Base-by-base conservation (phyloP, 306 rosid species). In the Quillaja saponaria region DNA sequence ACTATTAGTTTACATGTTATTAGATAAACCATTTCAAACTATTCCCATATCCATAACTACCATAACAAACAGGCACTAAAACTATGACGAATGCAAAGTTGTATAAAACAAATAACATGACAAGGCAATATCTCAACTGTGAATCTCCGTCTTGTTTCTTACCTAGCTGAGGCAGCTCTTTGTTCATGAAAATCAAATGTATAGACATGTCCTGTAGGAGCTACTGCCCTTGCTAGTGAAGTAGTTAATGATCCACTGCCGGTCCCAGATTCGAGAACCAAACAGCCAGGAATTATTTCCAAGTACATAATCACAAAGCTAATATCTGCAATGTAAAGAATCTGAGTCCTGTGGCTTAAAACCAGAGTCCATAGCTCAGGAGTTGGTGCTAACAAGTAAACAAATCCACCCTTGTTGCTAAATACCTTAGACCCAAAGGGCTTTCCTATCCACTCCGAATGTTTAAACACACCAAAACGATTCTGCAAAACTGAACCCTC, bases 241-340 rank as follows among this genome's bases (percentile, higher is more conserved):
- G 96, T 85, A 28, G 97, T 83, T 37, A 91, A 78, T 60, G 97
- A 91, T 42, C 97, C 96, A 76, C 95, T 91, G 58, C 97, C 96
- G 11, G 97, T 90, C 64, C 97, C 97, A 12, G 87, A 85, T 76
- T 90, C 97, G 10, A 90, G 82, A 78, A 91, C 89, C 64, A 91
- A 39, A 46, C 91, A 81, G 14, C 97, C 97, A 10, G 96, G 95
- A 67, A 87, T 81, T 53, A 85, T 45, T 63, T 91, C 97, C 85
- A 91, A 80, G 52, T 71, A 83, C 87, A 82, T 83, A n/a, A 87
- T 71, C 38, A 91, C 83, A 51, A 91, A 82, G 71, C 96, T 85
- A 49, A 91, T 85, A 68, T 91, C 97, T 0, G 97, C 95, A 64
- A 90, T 81, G 48, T 90, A 90, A 5, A 90, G 89, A 81, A 88